phyloP scores from a whole-genome alignment of 805 yeast species.

The Saturnispora dispora region DNA sequence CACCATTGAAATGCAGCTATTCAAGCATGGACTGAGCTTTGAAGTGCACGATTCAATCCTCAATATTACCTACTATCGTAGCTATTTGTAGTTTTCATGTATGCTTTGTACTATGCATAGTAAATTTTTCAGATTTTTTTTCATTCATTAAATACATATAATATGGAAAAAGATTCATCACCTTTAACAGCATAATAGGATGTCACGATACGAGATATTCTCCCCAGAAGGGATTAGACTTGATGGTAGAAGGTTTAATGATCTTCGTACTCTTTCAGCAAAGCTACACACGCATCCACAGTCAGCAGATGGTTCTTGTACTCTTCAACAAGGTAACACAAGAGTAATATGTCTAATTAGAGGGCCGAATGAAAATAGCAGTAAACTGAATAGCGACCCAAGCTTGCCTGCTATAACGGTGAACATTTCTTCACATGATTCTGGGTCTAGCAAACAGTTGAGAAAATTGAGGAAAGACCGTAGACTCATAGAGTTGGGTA shows the following conservation, averaged over 20 bases:
- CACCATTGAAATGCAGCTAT: neutral
- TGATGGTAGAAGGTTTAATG: conserved; percentile 95
- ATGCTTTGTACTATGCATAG: neutral
- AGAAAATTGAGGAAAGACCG: conserved; percentile 46
- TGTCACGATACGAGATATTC: conserved; percentile 60
- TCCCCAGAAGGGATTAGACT: conserved; percentile 92
- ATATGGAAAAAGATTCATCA: neutral
- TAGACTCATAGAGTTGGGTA: conserved; percentile 56
- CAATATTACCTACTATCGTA: neutral
- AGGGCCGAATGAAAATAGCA: conserved; percentile 80
- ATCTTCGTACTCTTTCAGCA: conserved; percentile 73
- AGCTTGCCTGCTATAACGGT: conserved; percentile 58
- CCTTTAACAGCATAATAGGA: neutral
- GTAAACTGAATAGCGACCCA: conserved; percentile 35
- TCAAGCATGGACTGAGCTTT: neutral
- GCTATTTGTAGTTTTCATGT: neutral
- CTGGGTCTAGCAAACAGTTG: neutral
- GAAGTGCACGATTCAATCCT: neutral
- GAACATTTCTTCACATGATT: conserved; percentile 29
- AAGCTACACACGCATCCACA: conserved; percentile 80
- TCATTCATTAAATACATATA: neutral
- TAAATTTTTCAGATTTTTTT: neutral
- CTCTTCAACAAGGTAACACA: conserved; percentile 86
- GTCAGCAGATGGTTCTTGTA: conserved; percentile 86
- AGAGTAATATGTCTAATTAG: conserved; percentile 75